phyloP scores from a whole-genome alignment of 2,329 filamentous ascomycete species.

The Tolypocladium tundrense region DNA sequence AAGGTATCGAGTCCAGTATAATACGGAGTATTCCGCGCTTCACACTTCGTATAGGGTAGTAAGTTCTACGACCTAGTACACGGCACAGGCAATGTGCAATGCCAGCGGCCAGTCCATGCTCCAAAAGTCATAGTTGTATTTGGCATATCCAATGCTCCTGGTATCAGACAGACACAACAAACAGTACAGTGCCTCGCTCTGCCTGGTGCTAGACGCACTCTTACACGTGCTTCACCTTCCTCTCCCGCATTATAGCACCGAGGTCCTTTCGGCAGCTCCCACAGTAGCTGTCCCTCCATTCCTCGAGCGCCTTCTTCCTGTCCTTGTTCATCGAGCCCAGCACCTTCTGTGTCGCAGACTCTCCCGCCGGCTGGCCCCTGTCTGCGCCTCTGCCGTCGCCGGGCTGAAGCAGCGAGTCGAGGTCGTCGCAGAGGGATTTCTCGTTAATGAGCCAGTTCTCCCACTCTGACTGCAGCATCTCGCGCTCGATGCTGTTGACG shows the following conservation, averaged over 20 bases:
- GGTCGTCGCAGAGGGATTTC: conserved; percentile 60
- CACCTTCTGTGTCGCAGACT: conserved; percentile 19
- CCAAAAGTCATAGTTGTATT: background rate
- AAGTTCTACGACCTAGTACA: too few relatives aligned
- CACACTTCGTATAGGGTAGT: too few relatives aligned
- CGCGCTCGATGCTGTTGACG: conserved; percentile 79
- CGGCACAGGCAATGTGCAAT: background rate
- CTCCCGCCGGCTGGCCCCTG: conserved; percentile 10
- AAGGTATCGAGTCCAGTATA: too few relatives aligned
- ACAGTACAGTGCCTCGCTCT: background rate
- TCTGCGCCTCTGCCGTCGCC: conserved; percentile 10
- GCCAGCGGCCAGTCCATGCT: background rate
- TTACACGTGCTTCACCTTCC: conserved; percentile 14
- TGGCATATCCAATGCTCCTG: background rate
- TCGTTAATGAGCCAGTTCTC: conserved; percentile 86
- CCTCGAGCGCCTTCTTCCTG: conserved; percentile 26
- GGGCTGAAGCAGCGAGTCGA: conserved; percentile 32
- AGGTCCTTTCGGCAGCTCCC: conserved; percentile 43
- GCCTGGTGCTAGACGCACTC: background rate
- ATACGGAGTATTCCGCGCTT: too few relatives aligned
- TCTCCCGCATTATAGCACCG: conserved; percentile 18
- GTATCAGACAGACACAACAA: background rate
- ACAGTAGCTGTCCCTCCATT: conserved; percentile 45
- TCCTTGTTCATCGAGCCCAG: conserved; percentile 17
- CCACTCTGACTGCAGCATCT: conserved; percentile 81